Conservation (phyloP, 176 grass and related monocot species). For the Lolium rigidum region DNA sequence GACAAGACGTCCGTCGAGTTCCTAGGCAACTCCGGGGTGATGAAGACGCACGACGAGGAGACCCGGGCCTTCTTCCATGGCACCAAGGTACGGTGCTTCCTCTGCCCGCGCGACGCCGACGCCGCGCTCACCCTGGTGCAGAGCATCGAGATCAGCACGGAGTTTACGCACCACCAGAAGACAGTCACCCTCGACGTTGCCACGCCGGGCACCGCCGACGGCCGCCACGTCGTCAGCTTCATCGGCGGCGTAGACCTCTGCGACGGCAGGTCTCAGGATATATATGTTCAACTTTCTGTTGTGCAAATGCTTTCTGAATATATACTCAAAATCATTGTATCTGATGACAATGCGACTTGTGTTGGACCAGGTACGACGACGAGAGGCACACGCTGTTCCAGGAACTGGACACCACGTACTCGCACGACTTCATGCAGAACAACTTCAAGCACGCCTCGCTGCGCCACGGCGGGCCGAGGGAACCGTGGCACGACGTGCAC, state of each 20-base stretch:
- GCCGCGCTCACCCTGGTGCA: slow-evolving; percentile 65
- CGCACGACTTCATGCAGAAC: slow-evolving; percentile 73
- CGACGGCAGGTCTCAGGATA: slow-evolving; percentile 58
- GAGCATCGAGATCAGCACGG: slow-evolving; percentile 50
- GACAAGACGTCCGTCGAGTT: slow-evolving; percentile 78
- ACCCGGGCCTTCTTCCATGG: slow-evolving; percentile 73
- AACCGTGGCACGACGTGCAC: slow-evolving; percentile 92
- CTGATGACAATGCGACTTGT: neutral
- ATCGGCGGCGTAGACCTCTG: slow-evolving; percentile 67
- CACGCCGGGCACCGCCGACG: slow-evolving; percentile 17
- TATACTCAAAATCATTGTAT: too few species aligned
- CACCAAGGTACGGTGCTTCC: slow-evolving; percentile 79
- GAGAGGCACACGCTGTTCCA: slow-evolving; percentile 86
- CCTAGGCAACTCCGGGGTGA: slow-evolving; percentile 70
- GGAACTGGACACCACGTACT: slow-evolving; percentile 62
- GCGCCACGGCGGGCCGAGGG: slow-evolving; percentile 70
- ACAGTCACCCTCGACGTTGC: slow-evolving; percentile 62
- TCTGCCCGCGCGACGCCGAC: slow-evolving; percentile 72
- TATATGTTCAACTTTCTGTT: neutral
- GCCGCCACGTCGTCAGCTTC: slow-evolving; percentile 69
- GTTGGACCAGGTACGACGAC: slow-evolving; percentile 68
- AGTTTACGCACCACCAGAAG: slow-evolving; percentile 99
- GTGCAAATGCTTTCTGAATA: too few species aligned
- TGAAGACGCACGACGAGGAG: slow-evolving; percentile 88
- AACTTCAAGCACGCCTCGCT: slow-evolving; percentile 66